Evolutionary conservation across 2,329 filamentous ascomycete species (phyloP), one percentile per base, ranked within the genome.

Genomic region (Cercospora zeina): DNA sequence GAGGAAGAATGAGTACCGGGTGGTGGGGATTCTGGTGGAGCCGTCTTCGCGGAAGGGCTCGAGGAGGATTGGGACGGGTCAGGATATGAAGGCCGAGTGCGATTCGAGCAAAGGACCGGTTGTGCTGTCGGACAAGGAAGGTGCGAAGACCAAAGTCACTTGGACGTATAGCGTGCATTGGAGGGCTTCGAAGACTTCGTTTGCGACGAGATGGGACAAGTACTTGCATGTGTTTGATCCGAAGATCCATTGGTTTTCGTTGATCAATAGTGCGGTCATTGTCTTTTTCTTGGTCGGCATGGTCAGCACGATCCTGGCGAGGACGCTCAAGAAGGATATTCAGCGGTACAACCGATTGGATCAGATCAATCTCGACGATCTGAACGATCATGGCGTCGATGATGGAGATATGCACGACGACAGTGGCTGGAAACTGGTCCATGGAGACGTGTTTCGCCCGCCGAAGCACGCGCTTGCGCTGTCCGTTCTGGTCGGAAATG

Each of bases 191-290:
- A 74, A 83, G 0, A 97, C 93, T 1, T 90, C 89, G 1, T 99
- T 96, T 88, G 95, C 95, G 30, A 99, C 95, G 11, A 86, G 95
- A 67, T 99, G 95, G 95, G 95, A 99, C 82, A 97, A 96, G 78
- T 97, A 97, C 75, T 83, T 99, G 36, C 93, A 97, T 73, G 93
- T 99, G 31, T 96, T 93, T 73, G 93, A 97, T 76, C 93, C 95
- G 57, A 96, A 95, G 81, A 97, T 99, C 70, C 95, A 99, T 77
- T 99, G 95, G 95, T 96, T 97, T 80, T 97, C 93, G 63, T 86
- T 99, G 54, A 90, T 97, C 78, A 96, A 96, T 77, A 97, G 93
- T 36, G 90, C 95, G 54, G 87, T 97, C 49, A 96, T 99, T 65
- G 93, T 99, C 55, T 84, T 96, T 54, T 95, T 97, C 77, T 82